Base-by-base conservation (phyloP, 352 stramenopile genomes). In the Globisporangium perplexum region DNA sequence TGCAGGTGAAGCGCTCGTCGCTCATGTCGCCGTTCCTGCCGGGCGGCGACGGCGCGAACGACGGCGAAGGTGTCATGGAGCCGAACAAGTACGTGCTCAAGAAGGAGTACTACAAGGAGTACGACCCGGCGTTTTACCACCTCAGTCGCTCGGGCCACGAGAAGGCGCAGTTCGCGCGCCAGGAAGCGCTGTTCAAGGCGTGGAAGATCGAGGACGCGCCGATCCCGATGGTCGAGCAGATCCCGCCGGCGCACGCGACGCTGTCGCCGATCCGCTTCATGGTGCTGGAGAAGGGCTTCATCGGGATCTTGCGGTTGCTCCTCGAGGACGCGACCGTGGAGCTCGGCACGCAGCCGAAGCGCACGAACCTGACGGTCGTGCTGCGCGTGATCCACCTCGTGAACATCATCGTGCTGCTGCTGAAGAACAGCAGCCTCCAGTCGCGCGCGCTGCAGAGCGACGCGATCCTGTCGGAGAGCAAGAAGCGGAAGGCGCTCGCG, bases 101-200 rank as follows among this genome's bases (percentile, higher is more conserved):
- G 59, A 88, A 84, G 47, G 72, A 88, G 30, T 90, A 72, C 41
- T 90, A 70, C 28, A 68, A 71, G 23, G 84, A 95, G 60, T 93
- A 93, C 39, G 84, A 95, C 47, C 84, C 84, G 17, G 68, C 75
- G 0, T 93, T 86, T 50, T 91, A 86, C 45, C 84, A 95, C 52
- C 63, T 93, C 23, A 88, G 75, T 31, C 72, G 80, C 1, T 85
- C 81, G 0, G 66, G 74, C 5, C 84, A 95, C 45, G 80, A 92
- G 56, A 88, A 90, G 43, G 80, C 84, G 0, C 84, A 94, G 53
- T 83, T 84, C 65, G 68, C 71, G 24, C 68, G 84, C 31, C 79
- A 93, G 20, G 84, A 93, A 59, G 82, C 80, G n/a, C 58, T 94
- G 26, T 91, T 92, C 57, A 90, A 88, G 59, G 69, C 52, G 12